Evolutionary conservation across 164 flowering plant species (phyloP), one percentile per base, ranked within the genome.

Genomic region (Pachysandra terminalis): DNA sequence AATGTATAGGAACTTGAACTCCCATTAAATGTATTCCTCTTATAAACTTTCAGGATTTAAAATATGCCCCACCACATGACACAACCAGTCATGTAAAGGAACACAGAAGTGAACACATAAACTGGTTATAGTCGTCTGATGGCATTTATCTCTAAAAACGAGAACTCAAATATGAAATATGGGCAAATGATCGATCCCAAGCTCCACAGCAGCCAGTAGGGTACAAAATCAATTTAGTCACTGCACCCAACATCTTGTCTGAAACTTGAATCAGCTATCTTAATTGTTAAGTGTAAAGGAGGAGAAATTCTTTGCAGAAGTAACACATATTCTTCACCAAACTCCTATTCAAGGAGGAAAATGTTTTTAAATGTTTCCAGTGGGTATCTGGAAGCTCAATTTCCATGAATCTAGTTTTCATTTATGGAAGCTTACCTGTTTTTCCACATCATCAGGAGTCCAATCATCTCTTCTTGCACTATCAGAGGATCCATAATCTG

Each of bases 381-480:
- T 58, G 40, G 14, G 67, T n/a, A 9, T 45, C 73, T 24, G 64
- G 55, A 63, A 52, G 52, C 21, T 60, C 68, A 65, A 35, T 58
- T 55, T 65, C 56, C 65, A 58, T 25, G 21, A 71, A 53, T 48
- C 61, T 63, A 52, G 16, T 54, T 71, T 75, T 45, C 56, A 25
- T 27, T 19, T 35, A n/a, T 37, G 45, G 57, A 64, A 73, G 52
- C 81, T 77, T 76, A 84, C 87, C 83, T 66, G 64, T 70, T 74
- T 86, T 28, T 82, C 89, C 1, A 82, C 70, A 77, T 71, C 82
- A 75, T 82, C 87, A 27, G 79, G 64, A 61, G 70, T 71, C 86
- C 85, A 79, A 28, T 25, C 72, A 68, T 85, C 86, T 77, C 79
- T 87, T 51, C 72, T 77, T 15, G 79, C 71, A 69, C 56, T 78